These are phyloP conservation scores for Ilyonectria mors-panacis DNA, from an alignment of 2,329 filamentous ascomycete species.

Conservation along the genomic window DNA sequence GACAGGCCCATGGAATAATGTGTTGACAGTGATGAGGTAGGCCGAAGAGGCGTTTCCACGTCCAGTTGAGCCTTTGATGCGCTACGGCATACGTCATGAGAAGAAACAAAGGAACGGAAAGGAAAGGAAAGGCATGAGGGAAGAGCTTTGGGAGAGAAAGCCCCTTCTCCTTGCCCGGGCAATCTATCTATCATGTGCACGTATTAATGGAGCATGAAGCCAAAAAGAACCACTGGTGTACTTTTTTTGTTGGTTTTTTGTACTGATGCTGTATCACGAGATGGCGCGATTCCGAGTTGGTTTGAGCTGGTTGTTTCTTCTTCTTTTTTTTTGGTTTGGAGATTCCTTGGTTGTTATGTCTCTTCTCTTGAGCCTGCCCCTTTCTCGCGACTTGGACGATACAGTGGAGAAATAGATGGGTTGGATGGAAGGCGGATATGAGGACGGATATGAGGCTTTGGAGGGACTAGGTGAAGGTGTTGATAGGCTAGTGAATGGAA, in stretches of 20 bases:
- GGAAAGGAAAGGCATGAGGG: conserved; percentile 3
- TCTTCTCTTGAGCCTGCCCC: conserved; percentile 15
- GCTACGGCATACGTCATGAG: conserved; percentile 2
- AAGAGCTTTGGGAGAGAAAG: neutral
- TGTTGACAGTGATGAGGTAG: conserved; percentile 13
- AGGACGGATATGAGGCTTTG: conserved; percentile 5
- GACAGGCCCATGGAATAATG: conserved; percentile 67
- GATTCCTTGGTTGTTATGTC: conserved; percentile 17
- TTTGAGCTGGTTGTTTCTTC: conserved; percentile 36
- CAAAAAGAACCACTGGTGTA: conserved; percentile 46
- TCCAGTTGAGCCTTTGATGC: conserved; percentile 22
- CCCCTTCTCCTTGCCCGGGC: conserved; percentile 21
- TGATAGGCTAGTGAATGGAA: conserved; percentile 21
- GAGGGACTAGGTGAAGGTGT: conserved; percentile 14
- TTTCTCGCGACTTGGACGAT: conserved; percentile 13
- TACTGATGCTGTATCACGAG: conserved; percentile 49
- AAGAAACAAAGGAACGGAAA: conserved; percentile 1
- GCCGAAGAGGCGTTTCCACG: conserved; percentile 28
- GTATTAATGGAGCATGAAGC: conserved; percentile 50
- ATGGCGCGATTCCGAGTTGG: conserved; percentile 45
- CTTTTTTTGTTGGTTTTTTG: conserved; percentile 38
- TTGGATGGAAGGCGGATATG: conserved; percentile 5
- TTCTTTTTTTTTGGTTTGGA: conserved; percentile 25
- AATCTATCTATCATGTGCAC: conserved; percentile 45
- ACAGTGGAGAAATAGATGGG: conserved; percentile 17